Percentiles rank a stretch among this genome's conserved stretches.
Conservation (phyloP, 2,329 filamentous ascomycete genomes). For the Elsinoe arachidis region DNA sequence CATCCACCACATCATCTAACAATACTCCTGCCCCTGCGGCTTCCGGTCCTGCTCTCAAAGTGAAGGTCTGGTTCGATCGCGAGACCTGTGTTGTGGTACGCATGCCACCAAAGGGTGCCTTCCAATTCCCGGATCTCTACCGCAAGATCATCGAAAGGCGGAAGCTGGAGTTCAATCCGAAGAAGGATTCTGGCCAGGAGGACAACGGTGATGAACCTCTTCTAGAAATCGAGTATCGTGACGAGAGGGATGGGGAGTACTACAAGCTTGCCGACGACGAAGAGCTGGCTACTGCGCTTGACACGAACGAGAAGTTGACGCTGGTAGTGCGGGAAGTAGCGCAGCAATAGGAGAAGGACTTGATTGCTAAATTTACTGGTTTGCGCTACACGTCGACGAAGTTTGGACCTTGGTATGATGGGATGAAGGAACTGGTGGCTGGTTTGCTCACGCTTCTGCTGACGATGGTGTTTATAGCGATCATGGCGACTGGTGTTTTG, state of each 20-base stretch:
- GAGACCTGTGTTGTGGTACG: conserved; percentile 87
- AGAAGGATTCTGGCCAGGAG: conserved; percentile 16
- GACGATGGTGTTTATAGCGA: conserved; percentile 1
- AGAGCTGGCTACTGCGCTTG: conserved; percentile 71
- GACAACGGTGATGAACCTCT: conserved; percentile 45
- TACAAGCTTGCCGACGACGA: conserved; percentile 68
- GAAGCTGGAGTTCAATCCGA: conserved; percentile 50
- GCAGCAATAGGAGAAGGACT: not conserved
- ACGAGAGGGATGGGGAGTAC: conserved; percentile 69
- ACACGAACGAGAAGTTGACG: conserved; percentile 79
- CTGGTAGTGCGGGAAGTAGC: conserved; percentile 40
- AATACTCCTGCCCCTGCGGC: not conserved
- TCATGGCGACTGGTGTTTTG: conserved; percentile 11
- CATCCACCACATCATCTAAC: conserved; percentile 6
- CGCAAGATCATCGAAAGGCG: conserved; percentile 79
- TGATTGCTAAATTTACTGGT: not conserved
- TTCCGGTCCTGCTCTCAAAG: conserved; percentile 53
- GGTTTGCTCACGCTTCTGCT: not conserved
- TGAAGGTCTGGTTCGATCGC: conserved; percentile 83
- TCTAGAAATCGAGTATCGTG: conserved; percentile 74
- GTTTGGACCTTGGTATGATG: not conserved
- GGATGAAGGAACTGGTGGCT: not conserved
- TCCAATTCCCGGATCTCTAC: conserved; percentile 66
- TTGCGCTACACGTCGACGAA: not conserved
- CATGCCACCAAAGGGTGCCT: conserved; percentile 61